Base-by-base conservation (phyloP, 768 basidiomycete genomes). In the Amanita thiersii region DNA sequence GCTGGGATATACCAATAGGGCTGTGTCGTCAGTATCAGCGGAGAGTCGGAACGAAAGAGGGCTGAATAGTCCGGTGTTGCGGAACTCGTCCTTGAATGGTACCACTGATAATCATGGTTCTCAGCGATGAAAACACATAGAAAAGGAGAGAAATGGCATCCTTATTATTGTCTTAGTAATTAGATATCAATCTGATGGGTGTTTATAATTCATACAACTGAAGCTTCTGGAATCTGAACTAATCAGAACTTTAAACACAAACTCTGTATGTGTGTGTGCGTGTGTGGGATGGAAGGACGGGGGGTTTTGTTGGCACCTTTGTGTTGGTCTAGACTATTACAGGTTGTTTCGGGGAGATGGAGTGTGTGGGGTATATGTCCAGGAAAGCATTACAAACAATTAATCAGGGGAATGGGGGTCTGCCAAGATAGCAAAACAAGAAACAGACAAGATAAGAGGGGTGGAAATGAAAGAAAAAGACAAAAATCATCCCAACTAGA, bases 21-120 rank as follows among this genome's bases (percentile, higher is more conserved):
- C 36, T 10, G 3, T 32, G 20, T 39, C 43, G 4, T 25, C 29
- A 5, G 21, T 45, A 14, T 21, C 37, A 19, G 46, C 28, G 4
- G 49, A 69, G 51, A 78, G 73, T 51, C 61, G 81, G 51, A 64
- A 64, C 15, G 82, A 79, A 56, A 61, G 79, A n/a, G 80, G 82
- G 28, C 47, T 84, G 28, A 63, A 70, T 36, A 84, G 79, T 53
- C 82, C 82, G 4, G 67, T 77, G 48, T 56, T 83, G 62, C 66
- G 81, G 45, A 50, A 37, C 48, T 52, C 45, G 47, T 46, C 28
- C 50, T 50, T 34, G 46, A 55, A 19, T 45, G 50, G 40, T 41
- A 49, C n/a, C n/a, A n/a, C 21, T 47, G 47, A 50, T 50, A 40
- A 38, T 54, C 49, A 56, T 48, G 33, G 35, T 12, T 19, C 14